phyloP scores from a whole-genome alignment of 2,329 filamentous ascomycete species.

The Cercospora canescens region DNA sequence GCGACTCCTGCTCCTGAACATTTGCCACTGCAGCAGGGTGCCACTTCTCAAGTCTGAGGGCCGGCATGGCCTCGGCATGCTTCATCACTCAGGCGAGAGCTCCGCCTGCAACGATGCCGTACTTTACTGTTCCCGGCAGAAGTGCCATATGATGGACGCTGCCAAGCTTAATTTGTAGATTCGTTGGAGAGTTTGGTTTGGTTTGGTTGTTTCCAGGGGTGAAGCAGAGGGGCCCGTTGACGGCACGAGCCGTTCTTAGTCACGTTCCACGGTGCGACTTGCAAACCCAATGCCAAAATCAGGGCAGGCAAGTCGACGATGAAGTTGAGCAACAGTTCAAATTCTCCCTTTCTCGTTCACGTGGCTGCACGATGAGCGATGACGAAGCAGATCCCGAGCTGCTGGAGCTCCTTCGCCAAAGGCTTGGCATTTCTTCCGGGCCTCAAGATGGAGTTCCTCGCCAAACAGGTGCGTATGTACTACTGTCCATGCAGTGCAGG shows the following conservation, averaged over 20 bases:
- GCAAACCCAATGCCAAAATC: background rate
- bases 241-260: background rate
- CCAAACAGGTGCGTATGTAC: conserved; percentile 36
- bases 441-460: conserved; percentile 29
- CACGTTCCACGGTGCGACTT: background rate
- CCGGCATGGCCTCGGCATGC: background rate
- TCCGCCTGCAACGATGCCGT: no score
- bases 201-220: background rate
- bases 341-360: background rate
- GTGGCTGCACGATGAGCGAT: conserved; percentile 70
- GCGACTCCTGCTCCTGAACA: background rate
- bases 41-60: background rate
- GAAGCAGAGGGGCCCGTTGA: background rate
- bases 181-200: background rate
- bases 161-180: background rate
- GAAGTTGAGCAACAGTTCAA: background rate
- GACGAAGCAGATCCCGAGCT: conserved; percentile 89
- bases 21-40: background rate
- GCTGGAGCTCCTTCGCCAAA: conserved; percentile 79
- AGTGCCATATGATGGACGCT: background rate
- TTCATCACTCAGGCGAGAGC: background rate
- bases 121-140: no score
- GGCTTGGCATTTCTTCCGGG: conserved; percentile 54
- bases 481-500: background rate
- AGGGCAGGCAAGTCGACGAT: background rate